These are phyloP conservation scores for Hygrophorus pudorinus DNA, from an alignment of 768 basidiomycete genomes.

Conservation along the genomic window DNA sequence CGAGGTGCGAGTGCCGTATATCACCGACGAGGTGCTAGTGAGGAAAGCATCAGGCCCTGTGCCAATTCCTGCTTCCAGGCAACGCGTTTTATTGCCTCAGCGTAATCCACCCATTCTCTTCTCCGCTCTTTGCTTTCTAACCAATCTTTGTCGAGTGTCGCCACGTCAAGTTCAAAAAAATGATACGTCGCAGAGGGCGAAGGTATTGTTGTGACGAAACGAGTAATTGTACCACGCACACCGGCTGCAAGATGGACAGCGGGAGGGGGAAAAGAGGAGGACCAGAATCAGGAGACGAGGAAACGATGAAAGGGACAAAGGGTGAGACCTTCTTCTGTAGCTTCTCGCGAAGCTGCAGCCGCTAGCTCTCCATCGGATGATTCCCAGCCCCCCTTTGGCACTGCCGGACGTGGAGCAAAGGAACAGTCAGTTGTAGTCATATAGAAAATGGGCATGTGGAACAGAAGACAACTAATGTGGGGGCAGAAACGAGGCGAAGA, in stretches of 20 bases:
- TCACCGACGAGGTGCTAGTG: slow-evolving; percentile 51
- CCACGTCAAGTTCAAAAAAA: slow-evolving; percentile 84
- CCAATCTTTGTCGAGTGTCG: slow-evolving; percentile 70
- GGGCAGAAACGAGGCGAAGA: slow-evolving; percentile 3
- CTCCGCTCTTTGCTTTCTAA: slow-evolving; percentile 69
- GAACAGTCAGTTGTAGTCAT: slow-evolving; percentile 8
- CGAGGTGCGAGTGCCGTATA: neutral
- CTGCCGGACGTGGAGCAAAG: slow-evolving; percentile 25
- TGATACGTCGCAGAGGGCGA: slow-evolving; percentile 77
- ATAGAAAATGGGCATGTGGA: too few relatives aligned
- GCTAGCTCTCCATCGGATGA: slow-evolving; percentile 70
- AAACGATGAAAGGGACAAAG: slow-evolving; percentile 67
- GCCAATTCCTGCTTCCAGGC: slow-evolving; percentile 83
- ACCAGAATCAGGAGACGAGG: slow-evolving; percentile 59
- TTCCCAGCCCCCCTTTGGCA: slow-evolving; percentile 93
- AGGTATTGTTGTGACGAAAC: slow-evolving; percentile 76
- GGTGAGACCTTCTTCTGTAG: slow-evolving; percentile 94
- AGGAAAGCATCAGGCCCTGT: slow-evolving; percentile 63
- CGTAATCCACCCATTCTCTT: slow-evolving; percentile 84
- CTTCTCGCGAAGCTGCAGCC: slow-evolving; percentile 85
- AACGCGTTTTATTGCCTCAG: slow-evolving; percentile 64
- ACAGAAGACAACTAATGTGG: too few relatives aligned
- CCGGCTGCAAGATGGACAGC: slow-evolving; percentile 48
- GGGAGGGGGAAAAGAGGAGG: slow-evolving; percentile 21
- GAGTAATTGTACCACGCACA: slow-evolving; percentile 78